A percentile compares a stretch with the other conserved stretches of the same genome.
These are phyloP conservation scores for Galeopsis tetrahit DNA, from an alignment of 257 asterid genomes.

Conservation along the genomic window DNA sequence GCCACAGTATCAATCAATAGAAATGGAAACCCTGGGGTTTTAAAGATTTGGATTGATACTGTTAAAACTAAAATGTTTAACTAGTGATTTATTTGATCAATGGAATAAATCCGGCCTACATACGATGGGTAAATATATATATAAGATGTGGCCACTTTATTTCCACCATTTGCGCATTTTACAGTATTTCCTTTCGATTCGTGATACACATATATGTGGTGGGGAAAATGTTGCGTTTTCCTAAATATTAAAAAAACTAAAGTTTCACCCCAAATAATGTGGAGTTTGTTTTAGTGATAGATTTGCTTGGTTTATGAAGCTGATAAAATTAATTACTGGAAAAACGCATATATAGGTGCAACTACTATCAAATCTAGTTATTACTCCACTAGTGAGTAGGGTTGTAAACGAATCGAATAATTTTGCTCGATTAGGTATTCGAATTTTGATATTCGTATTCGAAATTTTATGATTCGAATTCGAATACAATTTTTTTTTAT, in stretches of 20 bases:
- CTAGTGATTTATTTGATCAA: background rate
- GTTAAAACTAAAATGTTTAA: conserved; percentile 31
- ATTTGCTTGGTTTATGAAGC: too few species aligned
- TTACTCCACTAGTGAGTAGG: too few species aligned
- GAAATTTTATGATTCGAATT: too few species aligned
- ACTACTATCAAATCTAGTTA: too few species aligned
- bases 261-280: background rate
- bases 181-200: conserved; percentile 14
- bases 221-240: background rate
- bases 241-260: too few species aligned
- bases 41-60: conserved; percentile 53
- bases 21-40: conserved; percentile 62
- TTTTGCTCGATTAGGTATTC: too few species aligned
- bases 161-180: conserved; percentile 30
- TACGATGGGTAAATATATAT: background rate
- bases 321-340: too few species aligned
- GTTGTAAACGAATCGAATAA: too few species aligned
- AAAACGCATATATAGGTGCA: too few species aligned
- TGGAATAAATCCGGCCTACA: background rate
- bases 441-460: too few species aligned
- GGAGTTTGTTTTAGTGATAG: conserved; percentile 2
- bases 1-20: conserved; percentile 57
- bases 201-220: background rate
- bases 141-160: conserved; percentile 12
- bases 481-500: too few species aligned